A percentile compares a stretch with the other conserved stretches of the same genome.
Evolutionary conservation across 768 basidiomycete genomes (phyloP).

Genomic region (Chalciporus pseudorubinellus): DNA sequence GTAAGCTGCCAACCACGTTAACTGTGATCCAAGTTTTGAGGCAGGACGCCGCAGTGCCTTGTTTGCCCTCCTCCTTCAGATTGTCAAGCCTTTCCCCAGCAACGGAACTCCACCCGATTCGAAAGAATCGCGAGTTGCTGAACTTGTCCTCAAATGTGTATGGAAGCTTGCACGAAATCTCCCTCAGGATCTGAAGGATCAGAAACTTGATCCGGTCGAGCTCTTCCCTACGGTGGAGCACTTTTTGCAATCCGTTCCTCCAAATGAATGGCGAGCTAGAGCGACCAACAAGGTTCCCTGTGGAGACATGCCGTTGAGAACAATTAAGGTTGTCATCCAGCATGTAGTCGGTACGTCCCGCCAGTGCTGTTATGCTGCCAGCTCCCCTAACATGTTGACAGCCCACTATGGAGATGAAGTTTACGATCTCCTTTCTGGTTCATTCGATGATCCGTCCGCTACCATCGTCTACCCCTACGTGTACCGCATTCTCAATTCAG

Average conservation of each 20-base stretch:
- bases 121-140: constrained; percentile 84
- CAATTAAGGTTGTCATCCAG: constrained; percentile 98
- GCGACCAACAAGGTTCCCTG: constrained; percentile 90
- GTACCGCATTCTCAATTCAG: constrained; percentile 83
- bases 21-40: background rate
- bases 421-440: constrained; percentile 84
- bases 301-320: constrained; percentile 96
- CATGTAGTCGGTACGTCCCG: constrained; percentile 83
- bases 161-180: constrained; percentile 98
- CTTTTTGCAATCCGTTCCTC: constrained; percentile 89
- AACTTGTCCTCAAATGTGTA: constrained; percentile 92
- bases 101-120: constrained; percentile 72
- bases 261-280: constrained; percentile 93
- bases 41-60: constrained; percentile 40
- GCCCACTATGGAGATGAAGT: constrained; percentile 86
- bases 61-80: constrained; percentile 77
- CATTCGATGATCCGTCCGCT: constrained; percentile 96
- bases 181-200: constrained; percentile 83
- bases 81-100: constrained; percentile 78
- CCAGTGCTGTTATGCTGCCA: constrained; percentile 1
- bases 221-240: constrained; percentile 91
- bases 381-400: constrained; percentile 29
- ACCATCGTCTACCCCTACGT: constrained; percentile 96
- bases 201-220: constrained; percentile 80
- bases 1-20: constrained; percentile 41